Evolutionary conservation across 805 yeast species (phyloP).

Genomic region (Hanseniaspora lindneri): DNA sequence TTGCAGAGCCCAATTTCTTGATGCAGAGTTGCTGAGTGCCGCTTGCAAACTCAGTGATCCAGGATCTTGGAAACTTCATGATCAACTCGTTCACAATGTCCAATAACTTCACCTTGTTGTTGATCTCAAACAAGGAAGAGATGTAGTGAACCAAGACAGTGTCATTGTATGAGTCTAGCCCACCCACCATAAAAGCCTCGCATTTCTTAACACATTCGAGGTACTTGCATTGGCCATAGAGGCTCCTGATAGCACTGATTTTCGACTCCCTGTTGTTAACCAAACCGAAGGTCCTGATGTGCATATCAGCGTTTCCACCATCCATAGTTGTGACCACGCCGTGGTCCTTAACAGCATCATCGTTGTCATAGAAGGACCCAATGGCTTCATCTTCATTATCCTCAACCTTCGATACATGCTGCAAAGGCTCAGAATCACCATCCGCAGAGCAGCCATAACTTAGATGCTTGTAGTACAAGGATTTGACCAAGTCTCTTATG

Average conservation of each 20-base stretch:
- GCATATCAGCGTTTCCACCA: slow-evolving; percentile 34
- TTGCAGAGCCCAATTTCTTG: slow-evolving; percentile 63
- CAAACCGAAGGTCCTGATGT: slow-evolving; percentile 62
- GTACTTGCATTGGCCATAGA: slow-evolving; percentile 66
- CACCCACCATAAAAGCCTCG: slow-evolving; percentile 37
- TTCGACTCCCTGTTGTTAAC: slow-evolving; percentile 59
- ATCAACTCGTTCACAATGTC: slow-evolving; percentile 74
- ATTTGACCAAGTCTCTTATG: slow-evolving; percentile 52
- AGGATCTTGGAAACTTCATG: slow-evolving; percentile 65
- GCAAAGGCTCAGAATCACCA: neutral
- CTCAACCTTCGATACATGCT: too few species aligned
- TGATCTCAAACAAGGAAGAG: slow-evolving; percentile 73
- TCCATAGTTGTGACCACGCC: too few species aligned
- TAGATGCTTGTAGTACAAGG: slow-evolving; percentile 62
- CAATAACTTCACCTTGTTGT: slow-evolving; percentile 70
- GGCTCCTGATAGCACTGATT: slow-evolving; percentile 53
- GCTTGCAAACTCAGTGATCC: slow-evolving; percentile 84
- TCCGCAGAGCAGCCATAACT: slow-evolving; percentile 52
- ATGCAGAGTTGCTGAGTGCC: slow-evolving; percentile 79
- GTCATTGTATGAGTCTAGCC: slow-evolving; percentile 60
- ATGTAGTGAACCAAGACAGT: slow-evolving; percentile 65
- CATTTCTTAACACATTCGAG: slow-evolving; percentile 65
- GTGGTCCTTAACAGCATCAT: neutral
- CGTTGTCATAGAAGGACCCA: slow-evolving; percentile 4
- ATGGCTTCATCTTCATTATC: slow-evolving; percentile 37